Evolutionary conservation across 805 yeast species (phyloP).

Genomic region (Ascoidea asiatica): DNA sequence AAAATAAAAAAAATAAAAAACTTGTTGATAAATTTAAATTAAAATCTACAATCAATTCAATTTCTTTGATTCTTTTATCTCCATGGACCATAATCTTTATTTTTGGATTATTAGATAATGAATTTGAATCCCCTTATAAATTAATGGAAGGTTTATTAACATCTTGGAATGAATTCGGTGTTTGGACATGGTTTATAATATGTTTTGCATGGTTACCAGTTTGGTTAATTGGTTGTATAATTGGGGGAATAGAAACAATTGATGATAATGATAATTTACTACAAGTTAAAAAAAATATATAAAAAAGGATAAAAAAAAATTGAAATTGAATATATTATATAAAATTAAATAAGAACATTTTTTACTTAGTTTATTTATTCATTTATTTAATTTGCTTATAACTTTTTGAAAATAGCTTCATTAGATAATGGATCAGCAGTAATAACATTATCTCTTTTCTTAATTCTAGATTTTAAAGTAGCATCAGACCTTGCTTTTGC

Average conservation of each 20-base stretch:
- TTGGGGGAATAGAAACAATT: no score
- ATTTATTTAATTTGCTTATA: no score
- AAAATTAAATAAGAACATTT: no score
- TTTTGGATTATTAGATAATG: slow-evolving; percentile 14
- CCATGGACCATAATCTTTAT: slow-evolving; percentile 18
- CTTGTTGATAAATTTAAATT: slow-evolving; percentile 2
- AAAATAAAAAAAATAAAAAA: slow-evolving; percentile 18
- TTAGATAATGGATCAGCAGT: slow-evolving; percentile 76
- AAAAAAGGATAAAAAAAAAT: no score
- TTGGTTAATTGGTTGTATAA: slow-evolving; percentile 38
- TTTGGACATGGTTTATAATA: slow-evolving; percentile 78
- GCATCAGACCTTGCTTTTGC: slow-evolving; percentile 72
- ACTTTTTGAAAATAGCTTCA: slow-evolving; percentile 57
- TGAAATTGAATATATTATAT: no score
- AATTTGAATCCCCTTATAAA: slow-evolving; percentile 9
- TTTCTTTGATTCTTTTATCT: slow-evolving; percentile 17
- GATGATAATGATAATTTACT: no score
- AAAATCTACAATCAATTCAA: slow-evolving; percentile 11
- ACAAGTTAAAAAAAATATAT: no score
- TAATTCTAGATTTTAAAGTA: slow-evolving; percentile 61
- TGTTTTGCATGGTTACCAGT: slow-evolving; percentile 72
- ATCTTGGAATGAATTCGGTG: slow-evolving; percentile 56
- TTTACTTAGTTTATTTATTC: no score
- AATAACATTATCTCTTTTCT: slow-evolving; percentile 60
- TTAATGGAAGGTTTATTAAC: slow-evolving; percentile 39